Conservation (phyloP, 2,329 filamentous ascomycete genomes). For the Tricladium varicosporioides region DNA sequence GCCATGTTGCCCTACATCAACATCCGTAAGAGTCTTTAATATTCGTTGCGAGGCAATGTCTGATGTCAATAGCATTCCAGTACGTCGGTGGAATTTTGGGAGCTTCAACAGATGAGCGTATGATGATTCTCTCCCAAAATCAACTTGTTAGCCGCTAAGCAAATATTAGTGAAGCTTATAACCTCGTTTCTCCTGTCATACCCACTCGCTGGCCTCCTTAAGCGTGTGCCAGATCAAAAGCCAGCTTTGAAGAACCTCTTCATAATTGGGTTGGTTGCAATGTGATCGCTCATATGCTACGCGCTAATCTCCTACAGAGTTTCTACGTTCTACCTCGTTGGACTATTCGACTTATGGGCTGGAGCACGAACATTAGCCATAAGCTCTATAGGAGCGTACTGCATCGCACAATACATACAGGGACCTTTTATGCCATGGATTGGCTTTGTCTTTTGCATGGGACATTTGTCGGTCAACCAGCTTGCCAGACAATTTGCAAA, state of each 20-base stretch:
- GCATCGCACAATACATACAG: slow-evolving; percentile 77
- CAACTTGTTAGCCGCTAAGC: slow-evolving; percentile 9
- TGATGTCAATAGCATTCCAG: slow-evolving; percentile 53
- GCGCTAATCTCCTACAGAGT: slow-evolving; percentile 47
- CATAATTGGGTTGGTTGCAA: slow-evolving; percentile 63
- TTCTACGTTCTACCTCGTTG: slow-evolving; percentile 87
- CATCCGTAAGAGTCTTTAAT: slow-evolving; percentile 44
- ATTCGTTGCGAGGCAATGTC: slow-evolving; percentile 17
- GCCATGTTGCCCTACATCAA: slow-evolving; percentile 65
- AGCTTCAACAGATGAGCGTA: slow-evolving; percentile 64
- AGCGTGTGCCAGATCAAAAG: slow-evolving; percentile 81
- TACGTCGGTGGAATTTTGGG: slow-evolving; percentile 56
- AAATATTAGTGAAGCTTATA: slow-evolving; percentile 80
- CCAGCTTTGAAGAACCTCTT: slow-evolving; percentile 87
- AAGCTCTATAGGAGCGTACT: slow-evolving; percentile 76
- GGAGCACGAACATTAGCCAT: slow-evolving; percentile 78
- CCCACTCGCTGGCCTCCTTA: slow-evolving; percentile 82
- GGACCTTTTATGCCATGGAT: slow-evolving; percentile 98
- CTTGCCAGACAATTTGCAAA: slow-evolving; percentile 74
- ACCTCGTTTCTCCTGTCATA: slow-evolving; percentile 89
- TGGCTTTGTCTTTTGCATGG: slow-evolving; percentile 91
- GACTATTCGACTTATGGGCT: slow-evolving; percentile 88
- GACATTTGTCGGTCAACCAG: slow-evolving; percentile 89
- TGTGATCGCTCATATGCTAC: slow-evolving; percentile 13
- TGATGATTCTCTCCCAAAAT: slow-evolving; percentile 24